Base-by-base conservation (phyloP, 2,329 filamentous ascomycete species). In the Pseudogymnoascus sp. region DNA sequence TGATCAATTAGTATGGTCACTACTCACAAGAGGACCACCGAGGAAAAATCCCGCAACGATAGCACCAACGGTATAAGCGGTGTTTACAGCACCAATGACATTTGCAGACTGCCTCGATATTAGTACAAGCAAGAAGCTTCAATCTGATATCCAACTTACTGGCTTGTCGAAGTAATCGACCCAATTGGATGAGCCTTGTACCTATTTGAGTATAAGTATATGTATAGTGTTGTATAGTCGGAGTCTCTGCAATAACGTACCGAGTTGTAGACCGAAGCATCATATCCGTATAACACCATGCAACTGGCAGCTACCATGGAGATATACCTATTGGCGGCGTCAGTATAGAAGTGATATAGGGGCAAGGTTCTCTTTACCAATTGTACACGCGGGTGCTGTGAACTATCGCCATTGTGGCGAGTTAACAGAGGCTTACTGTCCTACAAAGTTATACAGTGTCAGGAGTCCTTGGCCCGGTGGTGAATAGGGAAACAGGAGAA, bases 231-330 rank as follows among this genome's bases (percentile, higher is more conserved):
- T 26, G 39, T 45, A 45, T 5, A n/a, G 10, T 9, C 38, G 19
- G 13, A n/a, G 38, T 23, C 23, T 23, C 38, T 12, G 10, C 10
- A 21, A 5, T 15, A 45, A 45, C 39, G 12, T 45, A 45, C 80
- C 4, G 85, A 84, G 70, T 89, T 89, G 76, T 84, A 89, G 52
- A 88, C 85, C 35, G 84, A 86, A 1, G 85, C 84, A 77, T 89
- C 86, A 69, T 89, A 89, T 61, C 86, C 86, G 69, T 88, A 89
- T 45, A 89, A 77, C 19, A 88, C 84, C 86, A 89, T 89, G 71
- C 84, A 88, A 70, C 84, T 83, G 67, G 86, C 85, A 60, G 85
- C 85, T 64, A 88, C 82, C 57, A 87, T 75, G 62, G 83, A 85
- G 65, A 86, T 82, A 74, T 85, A 88, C 83, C 82, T 81, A 9